phyloP scores from a whole-genome alignment of 768 basidiomycete species.

The Auricularia sp. region DNA sequence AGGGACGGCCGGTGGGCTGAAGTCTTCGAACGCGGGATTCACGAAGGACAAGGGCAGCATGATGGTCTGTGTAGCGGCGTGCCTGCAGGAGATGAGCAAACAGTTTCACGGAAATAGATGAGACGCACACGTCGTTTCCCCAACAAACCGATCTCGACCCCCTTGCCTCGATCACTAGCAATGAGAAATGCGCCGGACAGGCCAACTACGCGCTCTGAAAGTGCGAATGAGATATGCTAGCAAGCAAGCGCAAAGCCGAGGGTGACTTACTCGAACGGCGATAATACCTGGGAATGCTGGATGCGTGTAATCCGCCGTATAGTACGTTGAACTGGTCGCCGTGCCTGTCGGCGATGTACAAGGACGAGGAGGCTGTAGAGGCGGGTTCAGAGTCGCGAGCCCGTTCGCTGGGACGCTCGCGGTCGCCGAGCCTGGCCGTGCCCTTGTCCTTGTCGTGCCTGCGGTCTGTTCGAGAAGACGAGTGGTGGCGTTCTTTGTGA shows the following conservation, averaged over 20 bases:
- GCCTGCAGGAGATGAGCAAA: conserved; percentile 19
- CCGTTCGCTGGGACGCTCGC: conserved; percentile 17
- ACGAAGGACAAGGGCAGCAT: neutral
- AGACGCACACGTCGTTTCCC: conserved; percentile 32
- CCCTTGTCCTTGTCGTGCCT: conserved; percentile 16
- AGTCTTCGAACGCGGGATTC: neutral
- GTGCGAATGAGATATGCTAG: neutral
- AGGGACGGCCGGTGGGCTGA: neutral
- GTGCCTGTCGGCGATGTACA: conserved; percentile 24
- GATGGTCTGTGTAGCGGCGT: conserved; percentile 45
- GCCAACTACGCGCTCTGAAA: conserved; percentile 46
- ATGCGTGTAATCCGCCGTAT: conserved; percentile 53
- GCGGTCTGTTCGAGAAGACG: neutral
- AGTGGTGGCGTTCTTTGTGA: conserved; percentile 5
- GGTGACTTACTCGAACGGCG: conserved; percentile 43
- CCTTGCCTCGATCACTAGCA: conserved; percentile 34
- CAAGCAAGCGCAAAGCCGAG: neutral
- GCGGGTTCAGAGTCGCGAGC: neutral
- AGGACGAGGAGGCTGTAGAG: neutral
- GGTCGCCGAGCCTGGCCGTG: conserved; percentile 23
- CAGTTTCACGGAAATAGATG: neutral
- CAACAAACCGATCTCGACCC: conserved; percentile 46
- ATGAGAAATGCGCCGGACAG: conserved; percentile 41
- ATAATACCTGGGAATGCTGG: conserved; percentile 58
- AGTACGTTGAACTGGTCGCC: conserved; percentile 57